Base-by-base conservation (phyloP, 345 rosid genomes). In the Eucalyptus microcorys region DNA sequence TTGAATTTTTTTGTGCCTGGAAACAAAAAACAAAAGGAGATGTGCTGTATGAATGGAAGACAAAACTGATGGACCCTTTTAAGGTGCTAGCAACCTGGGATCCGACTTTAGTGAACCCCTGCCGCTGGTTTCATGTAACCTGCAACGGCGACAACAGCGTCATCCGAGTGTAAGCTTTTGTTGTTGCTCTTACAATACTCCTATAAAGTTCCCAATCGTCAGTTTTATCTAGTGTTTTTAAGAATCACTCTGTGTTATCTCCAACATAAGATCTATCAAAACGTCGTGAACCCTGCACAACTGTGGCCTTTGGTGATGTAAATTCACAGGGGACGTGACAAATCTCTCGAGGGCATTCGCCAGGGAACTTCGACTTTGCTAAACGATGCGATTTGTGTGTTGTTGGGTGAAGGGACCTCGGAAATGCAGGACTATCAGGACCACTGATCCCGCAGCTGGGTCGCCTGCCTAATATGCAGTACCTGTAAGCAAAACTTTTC, bases 61-160 rank as follows among this genome's bases (percentile, higher is more conserved):
- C 34, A 43, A 21, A 47, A 2, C 85, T 93, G 83, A 49, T 5
- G 12, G 95, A 93, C 53, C 95, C 95, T 19, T 49, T 88, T 86
- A 89, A 88, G 10, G 90, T 92, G 22, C 93, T 95, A 12, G 84
- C 53, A 53, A 90, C 89, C 91, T 95, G 95, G 96, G 91, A 95
- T 87, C 93, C 93, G 17, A 90, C 92, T 1, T 52, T 90, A 26
- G 57, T 87, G 30, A 93, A 94, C 47, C 95, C 96, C 14, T 94
- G 95, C 89, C n/a, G 90, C 50, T 92, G 95, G 95, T 49, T 49
- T 66, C 96, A 93, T 14, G 49, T 94, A 79, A 91, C 92, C 27
- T 93, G 96, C 90, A 90, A 93, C 90, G 0, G 0, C 30, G 2
- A 91, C 0, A 91, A 93, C 89, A 50, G 55, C 15, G 85, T 93